These are phyloP conservation scores for Ephemerocybe angulata DNA, from an alignment of 768 basidiomycete genomes.

Conservation along the genomic window DNA sequence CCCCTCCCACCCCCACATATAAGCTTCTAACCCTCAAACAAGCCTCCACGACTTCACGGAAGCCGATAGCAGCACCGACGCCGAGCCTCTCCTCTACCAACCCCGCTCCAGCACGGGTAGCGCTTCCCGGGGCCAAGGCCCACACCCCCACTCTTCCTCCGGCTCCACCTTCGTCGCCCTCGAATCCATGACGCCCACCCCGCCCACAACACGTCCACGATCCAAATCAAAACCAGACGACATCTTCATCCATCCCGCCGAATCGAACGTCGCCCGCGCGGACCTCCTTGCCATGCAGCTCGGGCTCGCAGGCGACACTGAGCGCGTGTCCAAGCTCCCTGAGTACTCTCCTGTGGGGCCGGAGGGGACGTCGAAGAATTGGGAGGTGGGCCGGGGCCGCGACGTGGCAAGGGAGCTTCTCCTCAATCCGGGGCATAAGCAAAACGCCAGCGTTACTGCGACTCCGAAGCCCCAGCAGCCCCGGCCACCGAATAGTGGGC, in stretches of 20 bases:
- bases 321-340: background rate
- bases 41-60: background rate
- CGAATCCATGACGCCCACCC: slow-evolving; percentile 7
- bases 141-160: slow-evolving; percentile 5
- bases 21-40: background rate
- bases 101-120: background rate
- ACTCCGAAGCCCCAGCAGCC: no score
- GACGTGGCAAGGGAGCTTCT: slow-evolving; percentile 48
- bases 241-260: slow-evolving; percentile 60
- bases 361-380: slow-evolving; percentile 34
- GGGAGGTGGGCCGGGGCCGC: slow-evolving; percentile 51
- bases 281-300: slow-evolving; percentile 57
- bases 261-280: slow-evolving; percentile 65
- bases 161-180: slow-evolving; percentile 16
- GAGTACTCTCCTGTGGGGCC: slow-evolving; percentile 1
- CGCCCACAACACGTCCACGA: slow-evolving; percentile 33
- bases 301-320: slow-evolving; percentile 40
- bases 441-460: background rate
- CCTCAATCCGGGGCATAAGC: background rate
- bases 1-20: background rate
- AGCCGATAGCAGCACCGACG: background rate
- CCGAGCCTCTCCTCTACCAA: background rate
- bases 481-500: no score
- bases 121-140: background rate
- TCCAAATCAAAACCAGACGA: slow-evolving; percentile 53